Percentiles rank a stretch among this genome's conserved stretches.
phyloP scores from a whole-genome alignment of 208 protist genomes.

The Crithidia acanthocephali region DNA sequence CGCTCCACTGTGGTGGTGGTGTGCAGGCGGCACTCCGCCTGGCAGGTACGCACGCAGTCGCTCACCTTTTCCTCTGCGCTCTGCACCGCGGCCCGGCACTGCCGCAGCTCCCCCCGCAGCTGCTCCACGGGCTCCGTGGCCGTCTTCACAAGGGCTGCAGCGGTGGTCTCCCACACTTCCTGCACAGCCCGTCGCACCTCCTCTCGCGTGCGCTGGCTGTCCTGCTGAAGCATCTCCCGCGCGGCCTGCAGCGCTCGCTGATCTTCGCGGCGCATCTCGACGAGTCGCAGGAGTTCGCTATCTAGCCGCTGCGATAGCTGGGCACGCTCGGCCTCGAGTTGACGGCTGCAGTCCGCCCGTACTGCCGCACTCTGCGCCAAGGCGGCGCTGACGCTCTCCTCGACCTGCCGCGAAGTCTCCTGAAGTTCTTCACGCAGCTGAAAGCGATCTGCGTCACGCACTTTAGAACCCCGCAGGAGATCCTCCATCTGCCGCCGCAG shows the following conservation, averaged over 20 bases:
- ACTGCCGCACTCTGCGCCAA: conserved; percentile 49
- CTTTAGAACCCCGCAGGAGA: conserved; percentile 37
- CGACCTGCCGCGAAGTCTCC: conserved; percentile 40
- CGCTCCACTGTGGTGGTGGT: conserved; percentile 55
- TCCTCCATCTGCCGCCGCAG: conserved; percentile 67
- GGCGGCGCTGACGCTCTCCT: conserved; percentile 50
- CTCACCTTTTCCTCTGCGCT: conserved; percentile 55
- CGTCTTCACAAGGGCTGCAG: conserved; percentile 42
- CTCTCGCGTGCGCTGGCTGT: conserved; percentile 26
- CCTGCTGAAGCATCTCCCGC: conserved; percentile 42
- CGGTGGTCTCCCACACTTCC: conserved; percentile 54
- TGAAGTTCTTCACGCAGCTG: conserved; percentile 70
- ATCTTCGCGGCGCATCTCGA: conserved; percentile 72
- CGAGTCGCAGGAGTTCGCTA: conserved; percentile 64
- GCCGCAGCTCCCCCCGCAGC: conserved; percentile 41
- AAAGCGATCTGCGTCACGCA: conserved; percentile 59
- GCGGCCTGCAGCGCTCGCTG: conserved; percentile 53
- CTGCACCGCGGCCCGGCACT: conserved; percentile 37
- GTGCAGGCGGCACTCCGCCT: conserved; percentile 59
- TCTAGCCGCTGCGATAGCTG: conserved; percentile 69
- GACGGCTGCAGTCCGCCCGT: conserved; percentile 56
- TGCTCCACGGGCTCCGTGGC: conserved; percentile 51
- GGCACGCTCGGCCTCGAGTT: conserved; percentile 67
- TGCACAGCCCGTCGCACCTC: conserved; percentile 53
- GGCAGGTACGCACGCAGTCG: conserved; percentile 50